Evolutionary conservation across 306 rosid genomes (phyloP).

Genomic region (Vicia faba): DNA sequence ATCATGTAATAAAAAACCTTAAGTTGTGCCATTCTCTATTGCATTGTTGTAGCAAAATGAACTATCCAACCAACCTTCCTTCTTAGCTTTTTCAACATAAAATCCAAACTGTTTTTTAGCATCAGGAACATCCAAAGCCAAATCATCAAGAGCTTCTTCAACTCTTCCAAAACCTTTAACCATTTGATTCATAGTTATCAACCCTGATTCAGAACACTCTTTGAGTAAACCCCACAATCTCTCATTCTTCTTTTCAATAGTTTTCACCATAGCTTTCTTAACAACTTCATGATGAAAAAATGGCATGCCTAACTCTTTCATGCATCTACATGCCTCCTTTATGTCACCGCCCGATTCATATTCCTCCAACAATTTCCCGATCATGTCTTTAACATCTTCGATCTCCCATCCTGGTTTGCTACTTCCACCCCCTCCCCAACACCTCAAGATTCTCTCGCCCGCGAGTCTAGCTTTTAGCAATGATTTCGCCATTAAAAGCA

Average conservation of each 20-base stretch:
- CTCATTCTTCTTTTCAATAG: slow-evolving; percentile 67
- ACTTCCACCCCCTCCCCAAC: slow-evolving; percentile 83
- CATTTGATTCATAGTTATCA: slow-evolving; percentile 72
- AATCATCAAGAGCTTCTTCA: slow-evolving; percentile 69
- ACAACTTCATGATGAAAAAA: slow-evolving; percentile 79
- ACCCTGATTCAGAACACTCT: slow-evolving; percentile 63
- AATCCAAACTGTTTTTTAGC: slow-evolving; percentile 52
- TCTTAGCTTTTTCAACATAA: slow-evolving; percentile 57
- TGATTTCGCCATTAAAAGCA: slow-evolving; percentile 63
- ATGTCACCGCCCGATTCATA: slow-evolving; percentile 66
- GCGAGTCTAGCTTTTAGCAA: slow-evolving; percentile 63
- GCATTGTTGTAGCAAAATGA: slow-evolving; percentile 48
- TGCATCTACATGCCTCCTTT: slow-evolving; percentile 64
- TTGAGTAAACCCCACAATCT: slow-evolving; percentile 65
- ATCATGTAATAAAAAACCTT: not conserved
- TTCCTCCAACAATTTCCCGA: slow-evolving; percentile 63
- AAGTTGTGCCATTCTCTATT: slow-evolving; percentile 45
- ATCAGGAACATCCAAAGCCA: slow-evolving; percentile 79
- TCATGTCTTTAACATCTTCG: slow-evolving; percentile 73
- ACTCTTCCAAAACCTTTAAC: slow-evolving; percentile 64
- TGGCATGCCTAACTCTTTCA: slow-evolving; percentile 76
- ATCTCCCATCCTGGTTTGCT: slow-evolving; percentile 69
- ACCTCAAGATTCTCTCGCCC: slow-evolving; percentile 67
- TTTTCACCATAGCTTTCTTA: slow-evolving; percentile 54
- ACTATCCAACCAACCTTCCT: slow-evolving; percentile 65